Base-by-base conservation (phyloP, 2,329 filamentous ascomycete genomes). In the Xylaria digitata region DNA sequence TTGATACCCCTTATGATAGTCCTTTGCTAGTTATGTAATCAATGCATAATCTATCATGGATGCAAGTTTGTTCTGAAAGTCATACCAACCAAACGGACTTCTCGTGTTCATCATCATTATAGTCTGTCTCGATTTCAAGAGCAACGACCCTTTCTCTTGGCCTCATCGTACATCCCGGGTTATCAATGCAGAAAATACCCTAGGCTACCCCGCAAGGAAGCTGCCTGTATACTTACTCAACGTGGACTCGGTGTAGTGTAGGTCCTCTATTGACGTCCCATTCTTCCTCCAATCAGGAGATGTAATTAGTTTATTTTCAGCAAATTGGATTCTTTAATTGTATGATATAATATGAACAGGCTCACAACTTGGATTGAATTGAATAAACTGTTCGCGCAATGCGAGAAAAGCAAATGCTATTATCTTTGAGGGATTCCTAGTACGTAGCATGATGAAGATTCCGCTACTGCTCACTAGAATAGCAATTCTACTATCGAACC, bases 271-370 rank as follows among this genome's bases (percentile, higher is more conserved):
- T 58, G 30, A 48, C 34, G 23, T 46, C n/a, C 26, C 21, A 67
- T 69, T 70, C 55, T 70, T 70, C 67, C 67, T 70, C 68, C 68
- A 68, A 70, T 70, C 15, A 55, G 32, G 48, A 46, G 55, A 59
- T 45, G 17, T 6, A 17, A 30, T 30, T 2, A 5, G 6, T 21
- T 43, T 40, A 5, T 42, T 52, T 40, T 40, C 34, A n/a, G 26
- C 26, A 21, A 32, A 19, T 42, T 52, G 7, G 11, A 23, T 2
- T 50, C 15, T 48, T 34, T 21, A 8, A 34, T 17, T 59, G 32
- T 37, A 53, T 37, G 6, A 30, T 46, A 30, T 54, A 58, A 19
- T 23, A 5, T 26, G n/a, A 55, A 3, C 1, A 49, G 26, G 32
- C 23, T 43, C 8, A 48, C 49, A 23, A 34, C n/a, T n/a, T 40